Evolutionary conservation across 2,329 filamentous ascomycete species (phyloP), one percentile per base, ranked within the genome.

Genomic region (Cytospora leucostoma): DNA sequence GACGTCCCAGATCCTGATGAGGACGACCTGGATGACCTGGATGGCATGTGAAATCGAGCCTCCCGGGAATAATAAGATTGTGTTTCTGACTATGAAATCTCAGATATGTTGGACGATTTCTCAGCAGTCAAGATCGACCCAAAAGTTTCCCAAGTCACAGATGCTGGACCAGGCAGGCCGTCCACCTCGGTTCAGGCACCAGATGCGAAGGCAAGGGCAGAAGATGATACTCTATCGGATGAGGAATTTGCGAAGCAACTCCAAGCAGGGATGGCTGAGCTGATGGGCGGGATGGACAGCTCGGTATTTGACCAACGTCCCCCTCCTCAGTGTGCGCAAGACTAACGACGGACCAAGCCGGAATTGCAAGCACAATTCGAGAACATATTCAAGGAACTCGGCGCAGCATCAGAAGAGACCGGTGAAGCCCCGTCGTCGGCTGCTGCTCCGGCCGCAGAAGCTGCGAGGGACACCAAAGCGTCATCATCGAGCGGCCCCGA

Each of bases 61-160:
- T 50, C 51, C 52, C 6, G 37, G 49, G 35, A n/a, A 19, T 61
- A 19, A 40, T n/a, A 50, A 44, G 37, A 40, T 34, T 17, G 61
- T 33, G 44, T 53, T 54, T 38, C 66, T 69, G 59, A 68, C 62
- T 57, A 47, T 59, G 53, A 3, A 38, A n/a, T 32, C 17, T 51
- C 68, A 94, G 94, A 98, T 70, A 90, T 98, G 76, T 88, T 99
- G 33, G 92, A 97, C 73, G 91, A 97, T 68, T 99, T 99, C 77
- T 88, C 89, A 50, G 78, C 89, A 34, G 81, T 82, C 58, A 87
- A 88, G 68, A 70, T 88, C 64, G 79, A 84, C 68, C 72, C 76
- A 69, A 82, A 80, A 73, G 72, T 74, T 27, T 71, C 74, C 65
- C 61, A 70, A 60, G 61, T 62, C 64, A 49, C 73, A 7, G 58